Evolutionary conservation across 352 stramenopile genomes (phyloP), one percentile per base, ranked within the genome.

Genomic region (Pythium aristosporum): DNA sequence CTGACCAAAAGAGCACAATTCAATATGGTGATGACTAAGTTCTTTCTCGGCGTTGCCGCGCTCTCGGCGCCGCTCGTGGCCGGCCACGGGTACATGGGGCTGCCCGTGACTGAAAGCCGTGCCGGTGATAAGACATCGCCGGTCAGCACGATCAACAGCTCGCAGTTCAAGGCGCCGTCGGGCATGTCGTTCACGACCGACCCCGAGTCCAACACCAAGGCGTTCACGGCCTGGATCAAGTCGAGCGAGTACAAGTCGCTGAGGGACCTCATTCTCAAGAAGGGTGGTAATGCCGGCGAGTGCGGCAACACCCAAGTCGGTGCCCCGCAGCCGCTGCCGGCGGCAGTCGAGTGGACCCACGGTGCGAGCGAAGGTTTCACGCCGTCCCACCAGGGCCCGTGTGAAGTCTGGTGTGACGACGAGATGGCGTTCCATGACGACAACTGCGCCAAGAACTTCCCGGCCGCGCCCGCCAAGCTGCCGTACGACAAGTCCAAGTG

Each of bases 401-500:
- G 63, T 36, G 63, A 67, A 48, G 60, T 67, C 30, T 67, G 60
- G 60, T 67, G 60, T 25, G 60, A 67, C 43, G 43, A 53, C 51
- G 10, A 60, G 16, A 32, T 52, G 37, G 60, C 44, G 25, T 67
- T 67, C 60, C 37, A 56, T 20, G 51, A 67, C 51, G 51, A 67
- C 50, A 48, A 60, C 21, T 67, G 60, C 51, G 41, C 60, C 60
- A 61, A 60, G 51, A 60, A 61, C 51, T 67, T 55, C 41, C 32
- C 32, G 20, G 20, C 20, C 5, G 43, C 18, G 10, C 51, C 60
- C 3, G 61, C 53, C 34, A 55, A 51, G 20, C 36, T 67, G 13
- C 55, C 62, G 20, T 69, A 61, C 61, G 44, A 67, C 13, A 61
- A 61, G 43, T 41, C 59, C 63, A 71, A 69, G 65, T 78, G 71